Base-by-base conservation (phyloP, 345 rosid genomes). In the Cardamine chenopodiifolia region DNA sequence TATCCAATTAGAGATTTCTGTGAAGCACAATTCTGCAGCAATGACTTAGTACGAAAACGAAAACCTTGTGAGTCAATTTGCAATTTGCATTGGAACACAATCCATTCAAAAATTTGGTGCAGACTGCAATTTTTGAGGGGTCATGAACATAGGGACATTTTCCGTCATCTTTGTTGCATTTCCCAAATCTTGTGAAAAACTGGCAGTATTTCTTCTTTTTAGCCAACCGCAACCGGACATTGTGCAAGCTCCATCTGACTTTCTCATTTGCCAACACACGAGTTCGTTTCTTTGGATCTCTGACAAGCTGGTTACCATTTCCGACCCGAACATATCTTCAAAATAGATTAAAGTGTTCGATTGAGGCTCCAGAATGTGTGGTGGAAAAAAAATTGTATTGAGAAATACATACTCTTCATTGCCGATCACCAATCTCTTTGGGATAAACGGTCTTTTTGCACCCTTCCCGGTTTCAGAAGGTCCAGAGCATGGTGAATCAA, bases 241-340 rank as follows among this genome's bases (percentile, higher is more conserved):
- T 89, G 79, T 92, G 97, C 88, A 92, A 85, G 76, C 99, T 92
- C 99, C 98, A 95, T 44, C 96, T 82, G 71, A 95, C 91, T 82
- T 92, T 95, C 81, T 92, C 99, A 85, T 87, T 95, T 39, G 99
- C 98, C 81, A 95, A 82, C 73, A 84, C 83, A 35, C 98, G 96
- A 66, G 84, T 86, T 70, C 97, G 84, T 81, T 83, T 90, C 89
- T 95, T 95, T 68, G 98, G 98, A 83, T 95, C 86, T 80, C 99
- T 85, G 78, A 95, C 80, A 57, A 95, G 98, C 82, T 95, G 89
- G 83, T 90, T 95, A 54, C 99, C 98, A 67, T 86, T 92, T 64
- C 98, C 98, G 72, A 95, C 88, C 54, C 96, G 89, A 45, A 95
- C 97, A 73, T 95, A 95, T 71, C 99, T 95, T 92, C 82, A 81